Percentiles rank a stretch among this genome's conserved stretches.
Conservation (phyloP, 768 basidiomycete species). For the Leccinellum albellum region DNA sequence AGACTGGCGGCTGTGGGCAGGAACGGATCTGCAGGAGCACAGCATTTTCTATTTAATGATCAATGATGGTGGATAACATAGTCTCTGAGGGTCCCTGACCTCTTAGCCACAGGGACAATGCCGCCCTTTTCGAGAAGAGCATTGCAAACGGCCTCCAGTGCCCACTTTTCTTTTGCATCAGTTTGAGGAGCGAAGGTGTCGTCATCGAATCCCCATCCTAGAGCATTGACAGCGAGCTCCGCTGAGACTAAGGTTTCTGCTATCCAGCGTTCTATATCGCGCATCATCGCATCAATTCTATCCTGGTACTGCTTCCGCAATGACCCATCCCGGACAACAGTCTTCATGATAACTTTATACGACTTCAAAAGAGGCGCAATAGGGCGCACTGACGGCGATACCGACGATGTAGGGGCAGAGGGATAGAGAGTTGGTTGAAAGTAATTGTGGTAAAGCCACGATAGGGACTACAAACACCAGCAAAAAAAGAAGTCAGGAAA, state of each 20-base stretch:
- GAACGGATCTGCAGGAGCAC: slow-evolving; percentile 38
- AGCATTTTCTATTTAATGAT: slow-evolving; percentile 49
- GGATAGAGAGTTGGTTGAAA: slow-evolving; percentile 75
- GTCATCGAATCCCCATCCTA: slow-evolving; percentile 43
- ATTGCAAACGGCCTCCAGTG: slow-evolving; percentile 64
- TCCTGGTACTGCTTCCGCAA: slow-evolving; percentile 47
- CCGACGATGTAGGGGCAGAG: slow-evolving; percentile 33
- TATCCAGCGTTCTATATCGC: slow-evolving; percentile 76
- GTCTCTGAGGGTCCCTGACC: slow-evolving; percentile 43
- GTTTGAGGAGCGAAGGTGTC: slow-evolving; percentile 33
- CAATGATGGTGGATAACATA: neutral
- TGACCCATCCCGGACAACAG: slow-evolving; percentile 61
- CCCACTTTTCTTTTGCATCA: slow-evolving; percentile 61
- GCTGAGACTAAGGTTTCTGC: slow-evolving; percentile 67
- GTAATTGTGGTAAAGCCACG: slow-evolving; percentile 82
- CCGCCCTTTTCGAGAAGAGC: slow-evolving; percentile 65
- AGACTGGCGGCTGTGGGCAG: slow-evolving; percentile 50
- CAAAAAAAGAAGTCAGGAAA: slow-evolving; percentile 4
- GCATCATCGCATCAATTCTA: slow-evolving; percentile 47
- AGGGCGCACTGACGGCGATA: slow-evolving; percentile 43
- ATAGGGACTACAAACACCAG: slow-evolving; percentile 54
- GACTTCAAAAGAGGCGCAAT: slow-evolving; percentile 64
- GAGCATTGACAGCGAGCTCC: slow-evolving; percentile 41
- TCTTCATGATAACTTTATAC: slow-evolving; percentile 70
- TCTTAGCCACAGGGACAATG: slow-evolving; percentile 80